Evolutionary conservation across 495 filamentous ascomycete species (phyloP).

Genomic region (Hamigera avellanea): DNA sequence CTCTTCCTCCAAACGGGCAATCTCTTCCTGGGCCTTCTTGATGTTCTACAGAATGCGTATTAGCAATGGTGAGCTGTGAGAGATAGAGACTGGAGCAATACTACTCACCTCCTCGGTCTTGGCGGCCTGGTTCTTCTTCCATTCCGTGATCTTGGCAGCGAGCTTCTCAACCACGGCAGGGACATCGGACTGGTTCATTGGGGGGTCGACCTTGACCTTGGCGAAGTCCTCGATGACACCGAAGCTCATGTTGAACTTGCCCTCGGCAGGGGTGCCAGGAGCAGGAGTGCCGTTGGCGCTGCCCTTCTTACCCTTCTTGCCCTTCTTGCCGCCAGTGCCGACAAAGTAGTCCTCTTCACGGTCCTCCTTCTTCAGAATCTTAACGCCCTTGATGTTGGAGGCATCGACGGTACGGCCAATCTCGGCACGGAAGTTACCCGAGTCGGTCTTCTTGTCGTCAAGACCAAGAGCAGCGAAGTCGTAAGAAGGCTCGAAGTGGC

Average conservation of each 20-base stretch:
- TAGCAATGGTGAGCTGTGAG: slow-evolving; percentile 2
- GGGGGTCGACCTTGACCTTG: slow-evolving; percentile 73
- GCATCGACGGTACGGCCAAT: slow-evolving; percentile 74
- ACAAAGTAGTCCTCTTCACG: slow-evolving; percentile 81
- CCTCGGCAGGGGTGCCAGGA: slow-evolving; percentile 25
- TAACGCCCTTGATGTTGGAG: slow-evolving; percentile 63
- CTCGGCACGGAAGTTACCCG: slow-evolving; percentile 62
- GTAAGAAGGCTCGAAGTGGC: slow-evolving; percentile 78
- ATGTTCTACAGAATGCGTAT: slow-evolving; percentile 48
- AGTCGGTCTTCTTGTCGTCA: slow-evolving; percentile 50
- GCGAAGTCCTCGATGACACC: slow-evolving; percentile 83
- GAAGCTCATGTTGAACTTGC: slow-evolving; percentile 77
- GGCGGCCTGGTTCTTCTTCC: slow-evolving; percentile 80
- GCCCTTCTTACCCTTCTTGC: slow-evolving; percentile 81
- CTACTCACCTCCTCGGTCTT: slow-evolving; percentile 80
- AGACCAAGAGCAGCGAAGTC: slow-evolving; percentile 45
- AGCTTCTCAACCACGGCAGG: slow-evolving; percentile 72
- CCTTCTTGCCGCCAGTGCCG: slow-evolving; percentile 72
- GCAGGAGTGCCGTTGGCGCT: slow-evolving; percentile 33
- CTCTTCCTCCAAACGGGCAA: slow-evolving; percentile 50
- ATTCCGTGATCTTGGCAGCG: slow-evolving; percentile 80
- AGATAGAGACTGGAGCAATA: slow-evolving; percentile 1
- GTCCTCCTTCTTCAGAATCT: slow-evolving; percentile 68
- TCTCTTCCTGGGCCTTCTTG: slow-evolving; percentile 56
- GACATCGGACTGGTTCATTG: slow-evolving; percentile 73